Base-by-base conservation (phyloP, 139 green algal genomes). In the Closterium sp. region DNA sequence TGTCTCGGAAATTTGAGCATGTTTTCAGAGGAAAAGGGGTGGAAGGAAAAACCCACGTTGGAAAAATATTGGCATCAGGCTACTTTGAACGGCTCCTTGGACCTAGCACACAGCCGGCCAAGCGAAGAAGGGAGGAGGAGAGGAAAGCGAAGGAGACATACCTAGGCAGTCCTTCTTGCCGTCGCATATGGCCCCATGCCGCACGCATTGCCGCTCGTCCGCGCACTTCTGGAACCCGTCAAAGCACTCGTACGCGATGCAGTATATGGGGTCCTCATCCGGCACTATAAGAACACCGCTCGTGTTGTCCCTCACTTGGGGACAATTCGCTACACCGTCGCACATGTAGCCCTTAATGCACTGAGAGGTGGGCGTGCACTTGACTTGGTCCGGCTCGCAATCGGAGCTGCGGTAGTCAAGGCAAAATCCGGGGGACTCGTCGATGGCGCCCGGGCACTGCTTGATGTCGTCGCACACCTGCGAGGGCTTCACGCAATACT, bases 161-260 rank as follows among this genome's bases (percentile, higher is more conserved):
- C 43, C 43, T 12, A 69, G 43, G 84, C 84, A 87, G 84, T 87
- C 84, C 33, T 35, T 34, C 33, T 87, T 87, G 33, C 84, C 84
- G 33, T 87, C 84, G 43, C 43, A 69, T 12, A 69, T 28, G 9
- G 43, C 43, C 1, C 23, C 43, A 9, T 25, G 1, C 43, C 21
- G 43, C 43, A 69, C 43, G 43, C 43, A 69, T 16, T 69, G 43
- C 43, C 21, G 43, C 43, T 25, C 43, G 10, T 69, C 10, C 1
- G 1, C 8, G 43, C 43, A 69, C 43, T 69, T 69, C 43, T 69
- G 43, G 43, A 69, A 69, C 8, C 10, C 43, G 9, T 69, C 43
- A 12, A 69, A 16, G 43, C 43, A 69, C 43, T 5, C 7, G 43
- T 69, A 69, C 43, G 43, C 43, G 43, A 16, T 16, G 43, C 43